Base-by-base conservation (phyloP, 2,329 filamentous ascomycete species). In the Scopulariopsis brevicaulis region DNA sequence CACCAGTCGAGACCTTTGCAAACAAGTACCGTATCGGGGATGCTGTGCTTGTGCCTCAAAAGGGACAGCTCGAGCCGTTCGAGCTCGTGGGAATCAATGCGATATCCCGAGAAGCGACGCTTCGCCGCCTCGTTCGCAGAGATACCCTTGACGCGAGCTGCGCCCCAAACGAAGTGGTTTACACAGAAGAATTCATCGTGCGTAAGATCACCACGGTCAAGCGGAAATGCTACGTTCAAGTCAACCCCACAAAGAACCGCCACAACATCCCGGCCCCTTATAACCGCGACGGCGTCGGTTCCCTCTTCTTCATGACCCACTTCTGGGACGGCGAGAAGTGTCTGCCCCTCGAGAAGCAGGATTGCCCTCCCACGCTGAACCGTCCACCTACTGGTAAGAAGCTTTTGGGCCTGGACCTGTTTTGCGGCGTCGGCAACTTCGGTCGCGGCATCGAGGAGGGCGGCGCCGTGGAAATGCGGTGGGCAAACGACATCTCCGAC, bases 371-470 rank as follows among this genome's bases (percentile, higher is more conserved):
- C 0, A 73, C 76, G 0, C 65, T 82, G 0, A 54, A 64, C 1
- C 37, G 66, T 1, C 65, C 68, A 24, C 74, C 72, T 0, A 40
- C 57, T 5, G 43, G n/a, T 22, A 25, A 65, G 20, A 75, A 74
- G 59, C 73, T 89, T 10, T 73, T 72, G 5, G 86, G 85, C 0
- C 70, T 93, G 3, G 87, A 90, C 61, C 72, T 94, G 0, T 95
- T 90, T 64, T 90, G 86, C 62, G 90, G 90, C 1, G 85, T 86
- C 20, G 89, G 90, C 0, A 90, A 86, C 56, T 83, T 94, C 56
- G 89, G 89, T 5, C 78, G 87, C 34, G 89, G 89, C 0, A 73
- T 95, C 0, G 88, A 91, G 67, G 87, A 91, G 57, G 82, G 82
- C 1, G 83, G 84, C 0, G 83, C 76, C 0, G 76, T 91, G 0